A percentile compares a stretch with the other conserved stretches of the same genome.
Evolutionary conservation across 345 rosid genomes (phyloP).

Genomic region (Noccaea caerulescens): DNA sequence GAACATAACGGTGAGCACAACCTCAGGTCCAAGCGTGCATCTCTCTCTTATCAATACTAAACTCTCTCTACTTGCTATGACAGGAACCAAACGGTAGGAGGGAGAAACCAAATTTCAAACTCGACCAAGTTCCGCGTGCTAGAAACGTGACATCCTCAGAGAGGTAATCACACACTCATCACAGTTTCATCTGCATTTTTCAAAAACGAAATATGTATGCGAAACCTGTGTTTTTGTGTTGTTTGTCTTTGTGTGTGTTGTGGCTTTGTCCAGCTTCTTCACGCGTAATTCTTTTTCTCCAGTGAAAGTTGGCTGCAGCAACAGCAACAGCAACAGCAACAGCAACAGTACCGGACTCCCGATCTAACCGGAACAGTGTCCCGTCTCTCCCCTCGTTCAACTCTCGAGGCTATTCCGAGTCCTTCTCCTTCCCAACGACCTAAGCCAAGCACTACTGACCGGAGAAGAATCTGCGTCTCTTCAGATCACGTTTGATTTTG

Average conservation of each 20-base stretch:
- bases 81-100: conserved; percentile 61
- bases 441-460: conserved; percentile 29
- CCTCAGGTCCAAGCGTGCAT: conserved; percentile 2
- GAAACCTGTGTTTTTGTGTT: conserved; percentile 29
- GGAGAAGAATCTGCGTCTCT: conserved; percentile 29
- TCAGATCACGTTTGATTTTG: conserved; percentile 34
- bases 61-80: background rate
- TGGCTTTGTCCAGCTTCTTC: conserved; percentile 51
- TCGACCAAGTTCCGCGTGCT: conserved; percentile 49
- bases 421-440: conserved; percentile 48
- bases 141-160: conserved; percentile 49
- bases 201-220: background rate
- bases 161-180: conserved; percentile 45
- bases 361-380: conserved; percentile 45
- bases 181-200: background rate
- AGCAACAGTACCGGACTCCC: conserved; percentile 44
- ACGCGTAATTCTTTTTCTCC: conserved; percentile 59
- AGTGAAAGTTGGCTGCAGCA: conserved; percentile 52
- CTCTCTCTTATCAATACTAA: background rate
- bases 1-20: conserved; percentile 56
- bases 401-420: conserved; percentile 56
- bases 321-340: conserved; percentile 46
- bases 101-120: conserved; percentile 47
- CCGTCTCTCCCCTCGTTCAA: conserved; percentile 57
- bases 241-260: conserved; percentile 32